A percentile compares a stretch with the other conserved stretches of the same genome.
phyloP scores from a whole-genome alignment of 1,284 basidiomycete species.

The Ganoderma lingzhi region DNA sequence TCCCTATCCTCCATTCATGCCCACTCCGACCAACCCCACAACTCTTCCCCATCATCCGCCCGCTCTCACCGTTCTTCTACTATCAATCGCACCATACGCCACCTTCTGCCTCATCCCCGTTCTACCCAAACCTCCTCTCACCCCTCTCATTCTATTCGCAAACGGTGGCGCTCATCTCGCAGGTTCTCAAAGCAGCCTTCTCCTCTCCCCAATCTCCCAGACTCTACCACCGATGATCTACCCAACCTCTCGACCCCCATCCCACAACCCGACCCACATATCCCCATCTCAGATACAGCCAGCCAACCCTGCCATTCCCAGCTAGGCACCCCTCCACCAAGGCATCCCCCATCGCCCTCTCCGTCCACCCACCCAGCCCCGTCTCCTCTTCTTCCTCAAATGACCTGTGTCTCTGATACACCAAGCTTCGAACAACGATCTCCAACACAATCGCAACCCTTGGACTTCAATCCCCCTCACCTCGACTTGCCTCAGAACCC shows the following conservation, averaged over 20 bases:
- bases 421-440: not conserved
- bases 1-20: not conserved
- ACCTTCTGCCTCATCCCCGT: conserved; percentile 30
- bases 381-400: not conserved
- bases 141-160: conserved; percentile 38
- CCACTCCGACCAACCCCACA: not conserved
- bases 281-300: conserved; percentile 14
- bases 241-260: conserved; percentile 8
- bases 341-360: not conserved
- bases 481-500: not conserved
- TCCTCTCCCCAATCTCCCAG: conserved; percentile 21
- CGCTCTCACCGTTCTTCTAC: conserved; percentile 27
- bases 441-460: not conserved
- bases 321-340: conserved; percentile 19
- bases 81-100: conserved; percentile 36
- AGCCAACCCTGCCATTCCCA: conserved; percentile 9
- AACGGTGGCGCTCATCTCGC: conserved; percentile 51
- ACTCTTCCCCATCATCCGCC: conserved; percentile 14
- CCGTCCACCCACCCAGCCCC: not conserved
- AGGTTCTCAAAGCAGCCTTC: conserved; percentile 41
- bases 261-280: conserved; percentile 23
- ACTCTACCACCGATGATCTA: conserved; percentile 21
- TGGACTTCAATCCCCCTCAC: conserved; percentile 4
- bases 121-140: conserved; percentile 26
- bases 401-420: not conserved